Conservation (phyloP, 192 early-diverging fungal species). For the Linnemannia hyalina region DNA sequence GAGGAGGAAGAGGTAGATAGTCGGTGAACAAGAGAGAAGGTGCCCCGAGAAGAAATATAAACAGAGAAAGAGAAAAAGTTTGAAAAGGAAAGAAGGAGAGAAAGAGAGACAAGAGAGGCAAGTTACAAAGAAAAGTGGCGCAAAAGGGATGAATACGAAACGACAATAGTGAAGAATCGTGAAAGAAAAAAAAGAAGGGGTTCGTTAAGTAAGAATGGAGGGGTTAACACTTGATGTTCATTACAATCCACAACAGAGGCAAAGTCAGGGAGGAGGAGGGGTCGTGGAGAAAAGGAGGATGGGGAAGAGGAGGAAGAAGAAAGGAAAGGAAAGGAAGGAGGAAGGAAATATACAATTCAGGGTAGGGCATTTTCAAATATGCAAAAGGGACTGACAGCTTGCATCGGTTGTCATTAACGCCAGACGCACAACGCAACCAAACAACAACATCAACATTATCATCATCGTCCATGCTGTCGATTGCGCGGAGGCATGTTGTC, state of each 20-base stretch:
- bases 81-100: not conserved
- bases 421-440: not conserved
- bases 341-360: not conserved
- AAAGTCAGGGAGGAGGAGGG: not conserved
- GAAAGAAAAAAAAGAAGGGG: not conserved
- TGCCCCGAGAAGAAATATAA: not conserved
- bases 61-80: not conserved
- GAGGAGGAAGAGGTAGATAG: conserved; percentile 1
- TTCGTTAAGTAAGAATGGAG: conserved; percentile 1
- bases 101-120: not conserved
- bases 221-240: not conserved
- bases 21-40: not conserved
- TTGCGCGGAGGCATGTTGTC: conserved; percentile 1
- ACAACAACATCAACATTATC: not conserved
- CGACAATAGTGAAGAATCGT: not conserved
- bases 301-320: not conserved
- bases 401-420: not conserved
- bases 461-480: not conserved
- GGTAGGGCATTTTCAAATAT: not conserved
- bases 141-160: not conserved
- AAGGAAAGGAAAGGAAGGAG: not conserved
- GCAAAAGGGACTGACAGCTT: not conserved
- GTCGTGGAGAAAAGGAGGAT: not conserved
- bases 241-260: conserved; percentile 6
- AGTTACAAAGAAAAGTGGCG: not conserved